These are phyloP conservation scores for Musa balbisiana DNA, from an alignment of 202 grass and related monocot species.

Conservation along the genomic window DNA sequence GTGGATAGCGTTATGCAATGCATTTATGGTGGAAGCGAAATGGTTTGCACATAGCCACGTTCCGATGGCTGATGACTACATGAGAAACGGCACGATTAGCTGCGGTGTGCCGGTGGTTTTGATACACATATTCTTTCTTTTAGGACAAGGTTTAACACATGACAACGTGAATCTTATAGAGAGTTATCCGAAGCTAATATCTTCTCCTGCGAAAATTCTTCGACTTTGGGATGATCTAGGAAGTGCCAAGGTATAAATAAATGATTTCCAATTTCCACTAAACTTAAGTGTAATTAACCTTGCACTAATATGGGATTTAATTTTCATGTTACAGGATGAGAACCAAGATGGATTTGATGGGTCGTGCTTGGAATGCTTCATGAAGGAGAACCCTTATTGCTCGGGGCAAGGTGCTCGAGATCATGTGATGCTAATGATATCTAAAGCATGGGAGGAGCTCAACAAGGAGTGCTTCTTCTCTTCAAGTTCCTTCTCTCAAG, in stretches of 20 bases:
- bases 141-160: conserved; percentile 12
- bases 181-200: conserved; percentile 20
- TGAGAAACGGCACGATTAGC: conserved; percentile 39
- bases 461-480: conserved; percentile 5
- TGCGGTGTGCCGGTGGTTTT: conserved; percentile 21
- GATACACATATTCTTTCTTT: conserved; percentile 22
- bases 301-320: background rate
- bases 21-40: conserved; percentile 39
- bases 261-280: background rate
- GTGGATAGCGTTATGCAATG: conserved; percentile 46
- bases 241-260: conserved; percentile 37
- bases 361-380: conserved; percentile 12
- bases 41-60: conserved; percentile 32
- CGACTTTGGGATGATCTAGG: conserved; percentile 61
- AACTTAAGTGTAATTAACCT: no score
- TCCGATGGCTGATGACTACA: conserved; percentile 29
- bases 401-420: background rate
- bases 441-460: conserved; percentile 9
- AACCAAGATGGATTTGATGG: conserved; percentile 19
- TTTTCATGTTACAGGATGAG: conserved; percentile 3
- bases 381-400: conserved; percentile 14
- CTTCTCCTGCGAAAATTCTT: conserved; percentile 37
- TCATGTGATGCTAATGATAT: conserved; percentile 11
- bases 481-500: background rate
- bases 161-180: background rate